Evolutionary conservation across 345 rosid species (phyloP), one percentile per base, ranked within the genome.

Genomic region (Combretum micranthum): DNA sequence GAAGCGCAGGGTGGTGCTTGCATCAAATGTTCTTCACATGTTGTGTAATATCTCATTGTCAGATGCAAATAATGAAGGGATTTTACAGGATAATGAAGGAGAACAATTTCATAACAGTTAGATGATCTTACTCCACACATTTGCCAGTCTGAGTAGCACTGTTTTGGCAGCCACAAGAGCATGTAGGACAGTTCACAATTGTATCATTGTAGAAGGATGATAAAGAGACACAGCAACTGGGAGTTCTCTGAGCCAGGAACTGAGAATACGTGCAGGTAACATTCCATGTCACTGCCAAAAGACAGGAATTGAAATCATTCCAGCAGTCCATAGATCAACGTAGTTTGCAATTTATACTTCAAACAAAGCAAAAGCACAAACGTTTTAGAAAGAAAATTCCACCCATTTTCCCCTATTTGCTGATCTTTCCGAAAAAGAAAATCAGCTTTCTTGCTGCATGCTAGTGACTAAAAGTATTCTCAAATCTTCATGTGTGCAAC

Each of bases 181-280:
- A 92, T 52, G 68, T 82, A 14, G 92, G 89, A 61, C 98, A 88
- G 10, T 87, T 72, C 22, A 84, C 84, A 54, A 92, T 79, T 11
- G 93, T 81, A 63, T 74, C 53, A 15, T 83, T 84, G 61, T 88
- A 86, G 81, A 92, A 92, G 18, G 97, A 78, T 49, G 98, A 84
- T 56, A 92, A 87, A 2, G 98, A 92, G 52, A 88, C 97, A 42
- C 98, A 92, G 66, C 97, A 92, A 58, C 84, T 77, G 4, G 95
- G 98, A 42, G 84, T 69, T 65, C 73, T 83, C 56, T 68, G 82
- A 49, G 93, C 86, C 49, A 86, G 78, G 64, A 86, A 81, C 64
- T 92, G 98, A 1, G 98, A 92, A 60, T 86, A 88, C 20, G 84
- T 84, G 67, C 98, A 92, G 1, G 95, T 80, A 50, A 81, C 82